These are phyloP conservation scores for Podaxis rugospora DNA, from an alignment of 768 basidiomycete genomes.

Conservation along the genomic window DNA sequence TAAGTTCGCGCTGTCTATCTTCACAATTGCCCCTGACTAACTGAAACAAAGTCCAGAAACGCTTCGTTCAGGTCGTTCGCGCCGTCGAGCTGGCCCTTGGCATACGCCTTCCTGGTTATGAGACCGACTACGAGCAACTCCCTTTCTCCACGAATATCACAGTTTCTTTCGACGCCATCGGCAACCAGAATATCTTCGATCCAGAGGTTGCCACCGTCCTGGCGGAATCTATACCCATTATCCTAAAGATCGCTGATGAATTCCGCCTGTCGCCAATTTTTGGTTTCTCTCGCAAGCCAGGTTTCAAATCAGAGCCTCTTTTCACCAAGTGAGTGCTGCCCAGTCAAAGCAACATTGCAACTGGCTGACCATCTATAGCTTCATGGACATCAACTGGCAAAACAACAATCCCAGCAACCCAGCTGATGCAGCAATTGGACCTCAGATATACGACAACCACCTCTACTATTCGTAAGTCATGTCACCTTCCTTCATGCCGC, in stretches of 20 bases:
- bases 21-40: neutral
- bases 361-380: conserved; percentile 33
- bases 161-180: conserved; percentile 18
- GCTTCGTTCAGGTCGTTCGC: conserved; percentile 66
- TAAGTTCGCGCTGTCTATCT: conserved; percentile 26
- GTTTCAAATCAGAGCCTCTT: conserved; percentile 13
- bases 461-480: conserved; percentile 63
- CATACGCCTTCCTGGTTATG: conserved; percentile 35
- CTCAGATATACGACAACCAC: conserved; percentile 76
- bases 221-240: conserved; percentile 31
- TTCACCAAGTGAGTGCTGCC: conserved; percentile 31
- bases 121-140: conserved; percentile 15
- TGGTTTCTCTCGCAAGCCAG: conserved; percentile 5
- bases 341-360: neutral
- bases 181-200: conserved; percentile 19
- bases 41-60: conserved; percentile 49
- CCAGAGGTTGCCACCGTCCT: conserved; percentile 27
- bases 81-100: conserved; percentile 61
- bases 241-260: conserved; percentile 26
- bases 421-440: conserved; percentile 60
- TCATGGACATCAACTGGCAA: conserved; percentile 84
- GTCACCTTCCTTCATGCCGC: neutral
- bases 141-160: conserved; percentile 20
- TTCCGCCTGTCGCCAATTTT: conserved; percentile 20
- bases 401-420: conserved; percentile 66